Base-by-base conservation (phyloP, 2,329 filamentous ascomycete genomes). In the Phialocephala sp. region DNA sequence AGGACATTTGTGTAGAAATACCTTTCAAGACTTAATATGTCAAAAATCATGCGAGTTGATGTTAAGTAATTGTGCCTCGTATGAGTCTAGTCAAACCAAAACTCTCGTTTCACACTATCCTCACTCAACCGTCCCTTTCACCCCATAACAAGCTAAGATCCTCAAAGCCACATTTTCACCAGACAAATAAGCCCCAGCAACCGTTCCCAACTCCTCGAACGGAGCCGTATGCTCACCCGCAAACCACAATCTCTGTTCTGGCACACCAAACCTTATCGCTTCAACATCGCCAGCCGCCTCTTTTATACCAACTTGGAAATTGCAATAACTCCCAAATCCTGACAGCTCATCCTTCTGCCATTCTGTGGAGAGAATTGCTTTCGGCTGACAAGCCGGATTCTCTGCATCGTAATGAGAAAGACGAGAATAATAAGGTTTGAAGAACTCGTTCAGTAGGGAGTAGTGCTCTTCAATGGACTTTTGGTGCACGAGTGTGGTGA, bases 141-240 rank as follows among this genome's bases (percentile, higher is more conserved):
- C 74, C 18, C 79, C 83, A 75, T 89, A 89, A 9, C 78, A 80
- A 73, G 84, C 81, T 0, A 81, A 79, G 64, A 93, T 86, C 74
- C 88, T 86, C 76, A 81, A 84, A 0, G 85, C 93, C 39, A 93
- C 91, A 24, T 84, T 85, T 80, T 97, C 92, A 1, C 94, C 93
- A 76, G 91, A 92, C 92, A 92, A 96, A 77, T 93, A 97, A 9
- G 94, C 94, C 0, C 94, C 94, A 0, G 93, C 95, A 14, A 90
- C 91, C 6, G 94, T 97, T 0, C 94, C 94, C 68, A 97, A 78
- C 15, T 91, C 93, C 24, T 96, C 89, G 80, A 97, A 97, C 6
- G 94, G 93, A 63, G 92, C 90, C 27, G 93, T 96, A 79, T 92
- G 89, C 76, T 92, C 89, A 0, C 89, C 89, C 0, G 89, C 89